phyloP scores from a whole-genome alignment of 2,329 filamentous ascomycete species.

The Aspergillus neoniger region DNA sequence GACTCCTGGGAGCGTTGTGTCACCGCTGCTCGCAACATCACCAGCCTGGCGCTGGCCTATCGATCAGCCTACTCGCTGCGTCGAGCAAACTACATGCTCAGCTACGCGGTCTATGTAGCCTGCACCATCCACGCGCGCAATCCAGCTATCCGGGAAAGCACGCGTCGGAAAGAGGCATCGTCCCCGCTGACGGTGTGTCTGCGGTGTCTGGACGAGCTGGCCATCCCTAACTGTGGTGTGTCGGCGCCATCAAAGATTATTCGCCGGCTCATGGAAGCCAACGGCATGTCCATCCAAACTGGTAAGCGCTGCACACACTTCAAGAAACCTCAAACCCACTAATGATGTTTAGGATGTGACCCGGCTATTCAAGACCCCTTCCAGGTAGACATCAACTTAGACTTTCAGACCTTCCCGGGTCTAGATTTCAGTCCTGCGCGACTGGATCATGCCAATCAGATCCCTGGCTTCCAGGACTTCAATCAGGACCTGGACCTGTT shows the following conservation, averaged over 20 bases:
- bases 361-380: not conserved
- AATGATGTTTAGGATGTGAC: not conserved
- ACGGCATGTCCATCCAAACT: conserved; percentile 4
- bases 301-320: not conserved
- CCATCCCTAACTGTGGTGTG: conserved; percentile 10
- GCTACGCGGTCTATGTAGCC: conserved; percentile 47
- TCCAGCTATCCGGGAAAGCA: conserved; percentile 11
- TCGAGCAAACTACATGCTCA: conserved; percentile 45
- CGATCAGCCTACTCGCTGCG: conserved; percentile 43
- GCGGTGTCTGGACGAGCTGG: conserved; percentile 10
- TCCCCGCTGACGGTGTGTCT: conserved; percentile 4
- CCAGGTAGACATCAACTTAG: conserved; percentile 1
- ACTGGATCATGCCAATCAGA: not conserved
- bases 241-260: conserved; percentile 11
- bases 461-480: conserved; percentile 8
- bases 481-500: conserved; percentile 8
- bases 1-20: conserved; percentile 38
- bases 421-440: not conserved
- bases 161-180: not conserved
- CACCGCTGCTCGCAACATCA: conserved; percentile 39
- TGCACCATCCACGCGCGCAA: conserved; percentile 47
- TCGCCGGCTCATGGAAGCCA: conserved; percentile 10
- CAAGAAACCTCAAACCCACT: not conserved
- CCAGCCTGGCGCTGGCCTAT: conserved; percentile 40
- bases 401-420: not conserved